Base-by-base conservation (phyloP, 1,284 basidiomycete genomes). In the Vanrija pseudolonga region DNA sequence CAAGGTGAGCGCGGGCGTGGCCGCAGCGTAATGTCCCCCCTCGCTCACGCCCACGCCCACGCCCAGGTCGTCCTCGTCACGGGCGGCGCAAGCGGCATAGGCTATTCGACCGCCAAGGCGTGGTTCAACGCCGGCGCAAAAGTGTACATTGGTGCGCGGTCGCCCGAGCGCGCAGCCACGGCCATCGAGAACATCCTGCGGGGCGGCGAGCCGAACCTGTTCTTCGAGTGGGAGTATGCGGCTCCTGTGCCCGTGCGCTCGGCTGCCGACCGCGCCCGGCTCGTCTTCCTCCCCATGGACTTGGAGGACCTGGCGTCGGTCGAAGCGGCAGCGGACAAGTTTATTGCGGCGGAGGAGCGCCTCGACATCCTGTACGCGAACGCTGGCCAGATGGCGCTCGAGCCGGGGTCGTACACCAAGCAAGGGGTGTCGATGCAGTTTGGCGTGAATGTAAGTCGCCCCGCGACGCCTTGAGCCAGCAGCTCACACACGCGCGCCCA, bases 391-490 rank as follows among this genome's bases (percentile, higher is more conserved):
- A 83, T 82, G 82, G 63, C 69, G 12, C 63, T 67, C 28, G 12
- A 17, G 9, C 11, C 19, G 0, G 19, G 36, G 18, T 5, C 19
- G 51, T 58, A 80, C 38, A 84, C 84, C 0, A 68, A 71, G n/a
- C 80, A 86, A 51, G 82, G 82, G 4, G 80, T 80, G 58, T 81
- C 83, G 45, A 62, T 84, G 7, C 83, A 84, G 59, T 84, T 83
- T 51, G 84, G 84, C 1, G 83, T 82, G 9, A 86, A 85, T 64
- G 72, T 72, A 42, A 49, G 62, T 57, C 3, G 14, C 7, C 5
- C 17, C 24, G 24, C 24, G 5, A 26, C 24, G 17, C 9, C n/a
- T 3, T 20, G 18, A 5, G 18, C n/a, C n/a, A n/a, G n/a, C n/a
- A 3, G 7, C 20, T 23, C 24, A 36, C 6, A 11, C 22, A n/a